Base-by-base conservation (phyloP, 805 yeast species). In the Ogataea minuta region DNA sequence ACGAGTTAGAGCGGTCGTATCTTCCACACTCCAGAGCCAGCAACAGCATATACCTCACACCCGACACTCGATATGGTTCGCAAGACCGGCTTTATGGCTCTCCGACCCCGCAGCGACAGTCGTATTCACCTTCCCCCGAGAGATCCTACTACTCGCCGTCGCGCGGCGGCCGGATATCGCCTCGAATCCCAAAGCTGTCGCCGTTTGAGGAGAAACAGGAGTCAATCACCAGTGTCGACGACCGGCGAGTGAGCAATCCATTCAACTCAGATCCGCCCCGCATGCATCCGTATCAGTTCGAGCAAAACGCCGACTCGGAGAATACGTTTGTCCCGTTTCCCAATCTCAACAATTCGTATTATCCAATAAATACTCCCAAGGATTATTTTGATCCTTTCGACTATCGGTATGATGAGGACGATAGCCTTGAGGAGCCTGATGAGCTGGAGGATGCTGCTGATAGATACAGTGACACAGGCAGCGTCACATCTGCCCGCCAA, bases 261-360 rank as follows among this genome's bases (percentile, higher is more conserved):
- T 27, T 21, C 21, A 23, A 23, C 13, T 9, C 13, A 8, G 9
- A 25, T 13, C 31, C 41, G 4, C 42, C 42, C 4, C 23, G 16
- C 11, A 28, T 29, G 21, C 39, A 44, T 9, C 31, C 45, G 1
- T 59, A 60, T 33, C 52, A 57, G 14, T 44, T 44, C 31, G 57
- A 52, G 26, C 59, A 54, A 4, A 59, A 50, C 13, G 57, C 50
- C 3, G 56, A 48, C 13, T 45, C 48, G 1, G 54, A 48, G 10
- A 37, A 49, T 11, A 52, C 53, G n/a, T 63, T 63, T 46, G 59
- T 54, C 2, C 67, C 67, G 10, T 64, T 62, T 34, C 68, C 67
- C 2, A 53, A 48, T 6, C 43, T 57, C 15, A 52, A 53, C 9
- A 60, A 60, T 35, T 59, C 66, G 2, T 63, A 52, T 41, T 62